Evolutionary conservation across 2,329 filamentous ascomycete genomes (phyloP), one percentile per base, ranked within the genome.

Genomic region (Cercospora canescens): DNA sequence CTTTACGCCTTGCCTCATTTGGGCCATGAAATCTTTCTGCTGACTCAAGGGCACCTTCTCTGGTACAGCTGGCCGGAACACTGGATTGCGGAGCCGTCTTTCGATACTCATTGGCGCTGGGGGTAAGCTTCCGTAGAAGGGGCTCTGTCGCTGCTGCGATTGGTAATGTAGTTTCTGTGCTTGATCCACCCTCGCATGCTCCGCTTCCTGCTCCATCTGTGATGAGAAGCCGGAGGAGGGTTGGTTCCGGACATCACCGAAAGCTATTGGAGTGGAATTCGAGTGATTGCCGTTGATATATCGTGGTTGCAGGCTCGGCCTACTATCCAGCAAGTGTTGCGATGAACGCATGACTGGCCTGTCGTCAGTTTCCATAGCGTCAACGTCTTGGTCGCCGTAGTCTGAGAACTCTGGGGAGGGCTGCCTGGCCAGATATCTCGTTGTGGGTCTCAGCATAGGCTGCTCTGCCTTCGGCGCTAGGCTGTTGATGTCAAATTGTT

Each of bases 361-460:
- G 0, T 89, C 89, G 2, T 88, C 86, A 88, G 90, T 92, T 73
- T 93, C 91, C 91, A 94, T 93, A 63, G 85, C 85, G 41, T 90
- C 86, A 1, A 80, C 81, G 64, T 72, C 67, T 26, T 76, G 72
- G 1, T 72, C 72, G 39, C 57, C 64, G 30, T 70, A 64, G 30
- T 73, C 70, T 9, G 72, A 72, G 59, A 72, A 68, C 32, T 74
- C 73, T 14, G 68, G 69, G 37, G 75, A 64, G 60, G 70, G 66
- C 68, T 70, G 61, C 66, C 73, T 65, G 26, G 60, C 50, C 67
- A 61, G 67, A 24, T 63, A 63, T 57, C 69, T 62, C n/a, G 62
- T 57, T 30, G 66, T 52, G 9, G 67, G 61, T 21, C 57, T 62
- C 45, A 65, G 45, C 52, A 66, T 62, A 28, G 70, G 65, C 39